These are phyloP conservation scores for Micractinium sp. DNA, from an alignment of 139 green algal genomes.

Conservation along the genomic window DNA sequence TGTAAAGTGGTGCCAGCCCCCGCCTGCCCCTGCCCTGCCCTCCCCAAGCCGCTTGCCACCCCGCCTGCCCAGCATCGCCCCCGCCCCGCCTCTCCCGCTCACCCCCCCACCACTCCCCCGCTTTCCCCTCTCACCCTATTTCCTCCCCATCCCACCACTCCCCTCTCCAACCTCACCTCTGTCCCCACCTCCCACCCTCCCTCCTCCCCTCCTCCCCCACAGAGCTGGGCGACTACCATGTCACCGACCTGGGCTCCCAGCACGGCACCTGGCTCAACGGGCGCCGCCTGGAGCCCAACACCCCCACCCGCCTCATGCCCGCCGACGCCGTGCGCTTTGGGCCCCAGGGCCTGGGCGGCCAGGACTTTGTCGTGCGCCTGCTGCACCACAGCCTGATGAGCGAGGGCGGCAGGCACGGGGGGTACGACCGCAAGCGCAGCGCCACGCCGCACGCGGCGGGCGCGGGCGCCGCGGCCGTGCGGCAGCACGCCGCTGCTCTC, in stretches of 20 bases:
- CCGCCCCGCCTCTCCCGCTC: no score
- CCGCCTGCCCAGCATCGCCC: no score
- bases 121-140: no score
- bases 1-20: no score
- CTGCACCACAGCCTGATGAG: slow-evolving; percentile 11
- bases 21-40: no score
- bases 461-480: neutral
- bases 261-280: slow-evolving; percentile 79
- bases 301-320: slow-evolving; percentile 49
- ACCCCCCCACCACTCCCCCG: no score
- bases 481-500: neutral
- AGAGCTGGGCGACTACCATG: slow-evolving; percentile 45
- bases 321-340: slow-evolving; percentile 76
- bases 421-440: slow-evolving; percentile 7
- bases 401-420: slow-evolving; percentile 9
- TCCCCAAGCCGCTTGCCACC: neutral
- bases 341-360: neutral
- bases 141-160: neutral
- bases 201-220: neutral
- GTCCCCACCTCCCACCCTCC: neutral
- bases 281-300: slow-evolving; percentile 29
- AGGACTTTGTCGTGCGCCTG: slow-evolving; percentile 11
- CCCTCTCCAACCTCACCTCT: neutral
- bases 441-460: neutral
- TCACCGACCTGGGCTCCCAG: slow-evolving; percentile 58